Evolutionary conservation across 768 basidiomycete genomes (phyloP), one percentile per base, ranked within the genome.

Genomic region (Lactifluus subvellereus): DNA sequence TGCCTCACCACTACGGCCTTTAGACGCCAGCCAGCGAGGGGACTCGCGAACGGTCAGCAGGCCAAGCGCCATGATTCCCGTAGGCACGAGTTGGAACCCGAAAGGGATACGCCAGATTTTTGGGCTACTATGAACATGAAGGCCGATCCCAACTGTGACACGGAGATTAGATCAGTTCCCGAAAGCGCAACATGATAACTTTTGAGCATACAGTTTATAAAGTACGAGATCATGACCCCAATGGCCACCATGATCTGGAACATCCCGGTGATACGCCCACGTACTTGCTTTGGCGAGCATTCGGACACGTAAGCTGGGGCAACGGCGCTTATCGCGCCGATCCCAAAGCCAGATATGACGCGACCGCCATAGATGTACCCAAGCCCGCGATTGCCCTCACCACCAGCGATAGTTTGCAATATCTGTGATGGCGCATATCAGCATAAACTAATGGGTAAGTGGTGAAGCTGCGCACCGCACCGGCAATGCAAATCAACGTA

Each of bases 171-270:
- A 60, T 54, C 8, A 2, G n/a, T 37, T 30, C n/a, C n/a, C 32
- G 52, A 59, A 18, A 10, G 38, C 1, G 33, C 32, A 35, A 11
- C 42, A 30, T 7, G 22, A 50, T 53, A 7, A 66, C 38, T 49
- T 37, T 14, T 64, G 10, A 16, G 76, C 87, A 55, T 61, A 89
- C 88, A 81, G 69, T 91, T 89, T 67, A 90, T 79, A 72, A 89
- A 91, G 73, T 91, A 91, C 0, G 87, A 89, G 61, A 94, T 77
- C 85, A 92, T 91, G 64, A 91, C 91, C 57, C 91, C 92, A 54
- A 84, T 77, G 27, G 90, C 88, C 22, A 90, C 91, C 83, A 91
- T 87, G 72, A 94, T 84, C 72, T 94, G 92, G 80, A 93, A 93
- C 37, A 89, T 70, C 49, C 91, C 91, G 0, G 89, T 92, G 67